These are phyloP conservation scores for Calonectria henricotiae DNA, from an alignment of 2,329 filamentous ascomycete genomes.

Conservation along the genomic window DNA sequence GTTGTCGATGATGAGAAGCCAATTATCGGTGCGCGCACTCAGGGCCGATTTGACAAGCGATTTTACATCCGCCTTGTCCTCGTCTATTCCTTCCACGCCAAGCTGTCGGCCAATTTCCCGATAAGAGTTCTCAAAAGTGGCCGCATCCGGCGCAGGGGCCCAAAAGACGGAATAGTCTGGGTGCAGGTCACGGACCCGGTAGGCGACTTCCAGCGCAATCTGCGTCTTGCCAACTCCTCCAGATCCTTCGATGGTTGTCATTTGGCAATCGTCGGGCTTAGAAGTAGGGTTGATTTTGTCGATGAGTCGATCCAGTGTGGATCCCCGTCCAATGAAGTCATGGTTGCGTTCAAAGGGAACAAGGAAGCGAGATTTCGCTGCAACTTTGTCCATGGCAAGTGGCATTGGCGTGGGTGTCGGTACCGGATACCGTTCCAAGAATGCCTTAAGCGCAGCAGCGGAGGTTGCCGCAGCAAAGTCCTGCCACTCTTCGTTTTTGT, in stretches of 20 bases:
- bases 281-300: neutral
- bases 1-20: conserved; percentile 65
- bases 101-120: conserved; percentile 54
- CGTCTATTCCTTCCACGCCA: conserved; percentile 51
- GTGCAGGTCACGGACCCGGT: conserved; percentile 47
- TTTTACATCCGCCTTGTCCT: conserved; percentile 58
- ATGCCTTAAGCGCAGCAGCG: neutral
- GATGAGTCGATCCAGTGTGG: conserved; percentile 35
- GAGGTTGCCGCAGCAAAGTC: conserved; percentile 5
- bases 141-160: conserved; percentile 55
- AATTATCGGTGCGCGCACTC: conserved; percentile 51
- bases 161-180: conserved; percentile 60
- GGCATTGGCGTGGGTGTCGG: neutral
- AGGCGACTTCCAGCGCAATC: conserved; percentile 58
- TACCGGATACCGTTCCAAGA: neutral
- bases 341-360: conserved; percentile 51
- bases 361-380: neutral
- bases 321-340: conserved; percentile 50
- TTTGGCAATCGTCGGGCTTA: conserved; percentile 15
- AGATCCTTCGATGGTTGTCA: conserved; percentile 51
- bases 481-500: conserved; percentile 6
- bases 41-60: conserved; percentile 57
- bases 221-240: conserved; percentile 61
- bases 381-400: neutral
- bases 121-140: conserved; percentile 59